Evolutionary conservation across 1,284 basidiomycete genomes (phyloP), one percentile per base, ranked within the genome.

Genomic region (Heliocybe sulcata): DNA sequence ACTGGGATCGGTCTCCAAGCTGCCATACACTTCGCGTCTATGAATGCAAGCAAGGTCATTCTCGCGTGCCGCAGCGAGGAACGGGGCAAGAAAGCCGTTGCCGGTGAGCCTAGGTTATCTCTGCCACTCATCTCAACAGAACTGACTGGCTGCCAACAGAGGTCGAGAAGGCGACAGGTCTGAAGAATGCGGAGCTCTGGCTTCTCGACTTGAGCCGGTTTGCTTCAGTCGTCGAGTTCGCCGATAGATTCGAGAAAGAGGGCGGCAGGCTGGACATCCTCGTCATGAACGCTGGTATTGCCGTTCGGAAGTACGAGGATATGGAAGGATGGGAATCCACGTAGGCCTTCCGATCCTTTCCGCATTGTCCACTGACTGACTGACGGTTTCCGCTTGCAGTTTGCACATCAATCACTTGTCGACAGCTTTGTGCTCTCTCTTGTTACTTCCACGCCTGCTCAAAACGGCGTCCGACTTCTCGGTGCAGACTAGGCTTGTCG

Each of bases 321-420:
- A 51, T 49, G 2, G 69, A 71, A 50, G 65, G 64, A 1, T 71
- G 66, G 66, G 71, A 72, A 58, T 55, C 57, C 3, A 56, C 47
- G 69, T 71, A 52, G 38, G 62, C 53, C 2, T 45, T 56, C n/a
- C n/a, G n/a, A n/a, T 25, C 45, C 31, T 45, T 6, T 29, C 10
- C 14, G 25, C 12, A 25, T 6, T 49, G 38, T 42, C 42, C 35
- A 35, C 26, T 35, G 9, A 42, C 35, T 35, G n/a, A 45, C 16
- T 6, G 23, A 25, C 20, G 19, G 35, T 45, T 22, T n/a, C n/a
- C 51, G 4, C 4, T 35, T 8, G 4, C 54, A 79, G 76, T 2
- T 56, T 77, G 0, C 74, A 79, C 61, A 69, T 75, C 10, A 77
- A 78, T 58, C 61, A 71, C 56, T 58, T 80, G 1, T 67, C 73